A percentile compares a stretch with the other conserved stretches of the same genome.
Evolutionary conservation across 768 basidiomycete genomes (phyloP).

Genomic region (Termitomyces sp.): DNA sequence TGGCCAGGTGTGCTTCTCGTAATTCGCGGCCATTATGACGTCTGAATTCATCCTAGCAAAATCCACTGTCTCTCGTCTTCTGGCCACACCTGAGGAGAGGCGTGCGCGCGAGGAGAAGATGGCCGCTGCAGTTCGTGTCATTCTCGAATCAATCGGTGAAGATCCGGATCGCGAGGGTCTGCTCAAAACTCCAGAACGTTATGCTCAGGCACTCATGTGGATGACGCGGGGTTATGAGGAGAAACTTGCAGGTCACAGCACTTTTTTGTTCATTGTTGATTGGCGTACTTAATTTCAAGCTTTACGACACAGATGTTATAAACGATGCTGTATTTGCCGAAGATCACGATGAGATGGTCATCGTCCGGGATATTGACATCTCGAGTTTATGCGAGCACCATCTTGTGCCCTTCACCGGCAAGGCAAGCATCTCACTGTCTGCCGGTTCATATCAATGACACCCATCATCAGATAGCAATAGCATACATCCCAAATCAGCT

Average conservation of each 20-base stretch:
- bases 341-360: constrained; percentile 99
- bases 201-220: constrained; percentile 96
- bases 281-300: constrained; percentile 7
- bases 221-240: constrained; percentile 99
- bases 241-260: constrained; percentile 68
- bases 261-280: constrained; percentile 14
- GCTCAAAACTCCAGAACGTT: constrained; percentile 87
- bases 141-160: constrained; percentile 97
- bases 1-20: constrained; percentile 72
- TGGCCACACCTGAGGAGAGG: constrained; percentile 73
- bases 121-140: constrained; percentile 79
- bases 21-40: background rate
- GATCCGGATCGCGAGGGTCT: constrained; percentile 96
- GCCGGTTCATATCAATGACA: constrained; percentile 18
- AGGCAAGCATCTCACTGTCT: constrained; percentile 49
- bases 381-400: constrained; percentile 99
- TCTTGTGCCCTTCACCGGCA: constrained; percentile 95
- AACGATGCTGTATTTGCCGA: constrained; percentile 98
- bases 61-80: constrained; percentile 80
- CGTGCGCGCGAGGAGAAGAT: constrained; percentile 72
- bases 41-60: constrained; percentile 57
- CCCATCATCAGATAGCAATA: constrained; percentile 75
- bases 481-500: constrained; percentile 96
- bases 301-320: constrained; percentile 77
- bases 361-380: constrained; percentile 96